Percentiles rank a stretch among this genome's conserved stretches.
These are phyloP conservation scores for Hydrangea macrophylla DNA, from an alignment of 148 eudicot species.

Conservation along the genomic window DNA sequence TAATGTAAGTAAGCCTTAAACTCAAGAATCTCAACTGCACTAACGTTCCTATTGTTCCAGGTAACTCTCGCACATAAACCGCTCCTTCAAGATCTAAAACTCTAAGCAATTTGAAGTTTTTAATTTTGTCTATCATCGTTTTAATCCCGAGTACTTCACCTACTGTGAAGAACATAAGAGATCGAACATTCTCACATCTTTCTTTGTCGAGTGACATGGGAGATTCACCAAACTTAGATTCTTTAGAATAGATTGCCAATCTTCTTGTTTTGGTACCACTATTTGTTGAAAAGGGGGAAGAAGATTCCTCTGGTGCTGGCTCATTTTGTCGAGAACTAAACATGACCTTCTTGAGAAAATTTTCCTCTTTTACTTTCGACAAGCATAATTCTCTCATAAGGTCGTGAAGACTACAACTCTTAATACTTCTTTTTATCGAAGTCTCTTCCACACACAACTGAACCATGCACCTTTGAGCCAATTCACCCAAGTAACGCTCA, in stretches of 20 bases:
- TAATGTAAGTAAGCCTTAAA: neutral
- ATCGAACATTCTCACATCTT: conserved; percentile 1
- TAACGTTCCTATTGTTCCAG: conserved; percentile 12
- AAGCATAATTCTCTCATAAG: conserved; percentile 22
- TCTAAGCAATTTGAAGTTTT: conserved; percentile 3
- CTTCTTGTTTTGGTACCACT: conserved; percentile 1
- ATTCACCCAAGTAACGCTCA: conserved; percentile 24
- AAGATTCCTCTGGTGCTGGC: neutral
- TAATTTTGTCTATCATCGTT: no score
- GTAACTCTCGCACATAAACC: neutral
- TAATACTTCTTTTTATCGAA: conserved; percentile 4
- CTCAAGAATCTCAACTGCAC: conserved; percentile 28
- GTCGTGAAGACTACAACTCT: conserved; percentile 25
- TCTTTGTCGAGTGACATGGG: neutral
- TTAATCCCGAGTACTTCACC: neutral
- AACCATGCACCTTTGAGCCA: conserved; percentile 31
- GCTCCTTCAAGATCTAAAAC: conserved; percentile 11
- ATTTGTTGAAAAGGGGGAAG: neutral
- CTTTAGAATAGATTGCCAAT: conserved; percentile 3
- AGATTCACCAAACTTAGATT: neutral
- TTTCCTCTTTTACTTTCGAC: conserved; percentile 16
- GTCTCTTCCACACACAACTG: conserved; percentile 5
- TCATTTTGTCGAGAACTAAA: neutral
- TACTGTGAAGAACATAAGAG: conserved; percentile 7
- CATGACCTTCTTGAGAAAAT: conserved; percentile 14